These are phyloP conservation scores for Hypoxylon cercidicola DNA, from an alignment of 495 filamentous ascomycete genomes.

Conservation along the genomic window DNA sequence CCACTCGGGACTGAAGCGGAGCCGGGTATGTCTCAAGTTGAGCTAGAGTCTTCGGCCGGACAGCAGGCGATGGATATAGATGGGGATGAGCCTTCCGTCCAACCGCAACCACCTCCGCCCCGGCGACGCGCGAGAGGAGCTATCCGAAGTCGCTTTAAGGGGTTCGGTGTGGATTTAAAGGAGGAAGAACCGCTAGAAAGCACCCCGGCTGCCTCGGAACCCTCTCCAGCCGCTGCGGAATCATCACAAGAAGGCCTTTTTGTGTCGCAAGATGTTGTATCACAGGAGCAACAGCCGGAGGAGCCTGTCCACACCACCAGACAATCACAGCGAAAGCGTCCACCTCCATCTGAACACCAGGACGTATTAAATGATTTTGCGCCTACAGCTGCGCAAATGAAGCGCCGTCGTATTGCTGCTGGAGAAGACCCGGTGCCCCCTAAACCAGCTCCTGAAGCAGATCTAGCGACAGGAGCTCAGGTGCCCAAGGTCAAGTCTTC, in stretches of 20 bases:
- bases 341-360: slow-evolving; percentile 49
- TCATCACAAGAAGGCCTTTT: slow-evolving; percentile 51
- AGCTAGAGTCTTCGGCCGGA: slow-evolving; percentile 16
- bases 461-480: slow-evolving; percentile 22
- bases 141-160: slow-evolving; percentile 74
- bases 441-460: slow-evolving; percentile 27
- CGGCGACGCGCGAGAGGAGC: slow-evolving; percentile 51
- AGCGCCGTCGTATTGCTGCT: slow-evolving; percentile 69
- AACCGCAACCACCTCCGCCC: slow-evolving; percentile 30
- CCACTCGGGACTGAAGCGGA: slow-evolving; percentile 59
- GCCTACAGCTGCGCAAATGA: slow-evolving; percentile 76
- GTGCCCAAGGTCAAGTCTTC: slow-evolving; percentile 27
- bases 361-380: slow-evolving; percentile 72
- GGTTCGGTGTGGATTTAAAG: slow-evolving; percentile 64
- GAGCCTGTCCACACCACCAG: slow-evolving; percentile 31
- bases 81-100: slow-evolving; percentile 25
- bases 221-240: slow-evolving; percentile 23
- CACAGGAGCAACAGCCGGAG: slow-evolving; percentile 36
- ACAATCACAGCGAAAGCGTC: slow-evolving; percentile 59
- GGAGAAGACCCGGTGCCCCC: slow-evolving; percentile 52
- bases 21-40: slow-evolving; percentile 25
- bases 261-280: slow-evolving; percentile 43
- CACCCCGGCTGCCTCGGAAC: slow-evolving; percentile 13
- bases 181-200: slow-evolving; percentile 42
- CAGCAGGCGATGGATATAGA: slow-evolving; percentile 51